A percentile compares a stretch with the other conserved stretches of the same genome.
Evolutionary conservation across 164 flowering plant species (phyloP).

Genomic region (Cinnamomum chago): DNA sequence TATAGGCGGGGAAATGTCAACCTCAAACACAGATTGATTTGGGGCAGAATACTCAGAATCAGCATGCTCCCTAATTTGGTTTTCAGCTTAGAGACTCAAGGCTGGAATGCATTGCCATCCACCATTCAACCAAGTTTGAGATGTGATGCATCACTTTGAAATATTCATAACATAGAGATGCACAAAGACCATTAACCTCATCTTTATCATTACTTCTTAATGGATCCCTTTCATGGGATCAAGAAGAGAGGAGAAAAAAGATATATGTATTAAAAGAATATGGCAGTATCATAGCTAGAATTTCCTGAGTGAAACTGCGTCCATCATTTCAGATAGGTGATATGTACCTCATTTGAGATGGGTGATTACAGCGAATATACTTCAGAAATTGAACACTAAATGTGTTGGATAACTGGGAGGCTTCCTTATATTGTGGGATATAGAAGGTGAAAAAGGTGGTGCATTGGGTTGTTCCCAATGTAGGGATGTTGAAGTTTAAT

Average conservation of each 20-base stretch:
- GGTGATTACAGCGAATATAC: no score
- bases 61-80: not conserved
- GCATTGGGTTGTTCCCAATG: no score
- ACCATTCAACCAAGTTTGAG: not conserved
- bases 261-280: not conserved
- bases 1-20: not conserved
- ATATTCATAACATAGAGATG: no score
- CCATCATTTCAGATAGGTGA: no score
- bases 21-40: not conserved
- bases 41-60: not conserved
- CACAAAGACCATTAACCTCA: not conserved
- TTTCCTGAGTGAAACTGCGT: no score
- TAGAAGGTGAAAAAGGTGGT: no score
- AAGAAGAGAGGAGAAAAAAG: not conserved
- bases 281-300: not conserved
- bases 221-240: not conserved
- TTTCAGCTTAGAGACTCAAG: not conserved
- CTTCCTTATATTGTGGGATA: no score
- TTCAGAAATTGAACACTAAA: no score
- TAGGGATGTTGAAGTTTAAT: no score
- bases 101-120: not conserved
- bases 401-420: no score
- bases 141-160: not conserved
- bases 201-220: not conserved
- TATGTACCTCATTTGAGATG: no score